These are phyloP conservation scores for Leccinum idahoense DNA, from an alignment of 1,284 basidiomycete genomes.

Conservation along the genomic window DNA sequence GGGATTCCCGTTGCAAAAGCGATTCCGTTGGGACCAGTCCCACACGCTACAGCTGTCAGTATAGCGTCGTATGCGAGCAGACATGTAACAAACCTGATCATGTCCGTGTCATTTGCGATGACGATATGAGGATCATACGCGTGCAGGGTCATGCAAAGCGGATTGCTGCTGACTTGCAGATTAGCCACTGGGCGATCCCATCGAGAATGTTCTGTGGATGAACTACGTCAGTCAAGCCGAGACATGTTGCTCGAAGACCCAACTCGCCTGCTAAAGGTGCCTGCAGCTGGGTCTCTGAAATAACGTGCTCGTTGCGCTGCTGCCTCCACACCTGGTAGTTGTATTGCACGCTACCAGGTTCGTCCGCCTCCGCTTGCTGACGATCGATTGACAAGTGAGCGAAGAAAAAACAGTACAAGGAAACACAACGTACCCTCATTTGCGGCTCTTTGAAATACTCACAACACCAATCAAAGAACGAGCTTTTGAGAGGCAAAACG, in stretches of 20 bases:
- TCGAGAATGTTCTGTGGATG: slow-evolving; percentile 41
- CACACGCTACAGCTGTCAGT: slow-evolving; percentile 60
- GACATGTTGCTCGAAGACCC: neutral
- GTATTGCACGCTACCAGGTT: slow-evolving; percentile 90
- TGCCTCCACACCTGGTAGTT: slow-evolving; percentile 97
- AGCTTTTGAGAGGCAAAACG: slow-evolving; percentile 82
- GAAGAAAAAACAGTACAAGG: slow-evolving; percentile 4
- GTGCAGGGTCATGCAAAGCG: slow-evolving; percentile 83
- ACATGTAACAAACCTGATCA: slow-evolving; percentile 65
- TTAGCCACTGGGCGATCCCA: slow-evolving; percentile 84
- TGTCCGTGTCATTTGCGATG: slow-evolving; percentile 81
- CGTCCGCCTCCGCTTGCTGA: slow-evolving; percentile 90
- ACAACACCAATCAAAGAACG: slow-evolving; percentile 93
- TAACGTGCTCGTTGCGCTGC: slow-evolving; percentile 81
- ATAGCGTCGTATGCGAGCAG: neutral
- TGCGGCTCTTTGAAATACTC: slow-evolving; percentile 99
- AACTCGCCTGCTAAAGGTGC: slow-evolving; percentile 68
- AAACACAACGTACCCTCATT: slow-evolving; percentile 72
- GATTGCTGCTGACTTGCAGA: slow-evolving; percentile 66
- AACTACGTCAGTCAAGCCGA: slow-evolving; percentile 1
- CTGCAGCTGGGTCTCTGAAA: slow-evolving; percentile 68
- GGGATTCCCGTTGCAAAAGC: slow-evolving; percentile 89
- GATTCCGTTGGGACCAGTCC: slow-evolving; percentile 86
- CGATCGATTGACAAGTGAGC: slow-evolving; percentile 8
- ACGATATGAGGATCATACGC: slow-evolving; percentile 89